Base-by-base conservation (phyloP, 306 rosid genomes). In the Cicer yamashitae region DNA sequence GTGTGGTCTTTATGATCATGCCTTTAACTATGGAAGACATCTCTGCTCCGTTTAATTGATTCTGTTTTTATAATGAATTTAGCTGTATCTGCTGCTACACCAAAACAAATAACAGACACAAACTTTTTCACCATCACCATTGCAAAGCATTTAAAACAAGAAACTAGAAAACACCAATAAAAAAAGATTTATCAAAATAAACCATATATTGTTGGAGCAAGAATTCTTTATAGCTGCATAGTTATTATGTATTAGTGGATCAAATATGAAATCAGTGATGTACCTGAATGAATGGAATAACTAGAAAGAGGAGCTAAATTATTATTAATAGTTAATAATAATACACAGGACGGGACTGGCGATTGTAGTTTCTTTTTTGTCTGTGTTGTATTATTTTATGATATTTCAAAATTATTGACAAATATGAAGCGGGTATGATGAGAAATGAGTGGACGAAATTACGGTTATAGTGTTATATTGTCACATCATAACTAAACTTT, bases 381-480 rank as follows among this genome's bases (percentile, higher is more conserved):
- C 11, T 73, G 13, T 63, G 63, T 10, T 73, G 15, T 66, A 44
- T 39, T 78, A 10, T 77, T 68, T 71, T 40, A 13, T 38, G 10
- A 17, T 46, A 68, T 70, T 71, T 71, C 65, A 44, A 70, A 46
- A 65, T 43, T 51, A 10, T 70, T 70, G 62, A 15, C 11, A 62
- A 34, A 76, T 60, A 57, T 25, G 73, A 50, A 60, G 69, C 60
- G 57, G 82, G 39, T 59, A 52, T 73, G 91, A 89, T 61, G 60
- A 79, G 88, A 84, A 86, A 76, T 77, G 96, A 90, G 98, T 91
- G 98, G 98, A 87, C 85, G 79, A 76, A 82, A 85, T 81, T 85
- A 78, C 73, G 68, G 69, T 87, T 83, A 47, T 57, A 81, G 79
- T 48, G 81, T 67, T 12, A 22, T 25, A 4, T 40, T 40, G 73